phyloP scores from a whole-genome alignment of 306 rosid genomes.

The Gleditsia sinensis region DNA sequence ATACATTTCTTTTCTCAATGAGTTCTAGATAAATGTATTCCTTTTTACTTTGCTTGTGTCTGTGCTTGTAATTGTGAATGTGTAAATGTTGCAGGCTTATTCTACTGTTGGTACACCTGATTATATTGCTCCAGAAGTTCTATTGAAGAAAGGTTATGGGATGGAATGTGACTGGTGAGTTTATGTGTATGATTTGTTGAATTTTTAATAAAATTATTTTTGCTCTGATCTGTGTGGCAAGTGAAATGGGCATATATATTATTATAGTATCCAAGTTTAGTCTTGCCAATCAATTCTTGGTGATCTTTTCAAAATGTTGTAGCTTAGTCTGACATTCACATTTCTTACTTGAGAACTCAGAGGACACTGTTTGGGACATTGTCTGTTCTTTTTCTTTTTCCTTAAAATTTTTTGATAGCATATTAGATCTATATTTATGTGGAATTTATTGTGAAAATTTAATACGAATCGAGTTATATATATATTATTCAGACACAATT shows the following conservation, averaged over 20 bases:
- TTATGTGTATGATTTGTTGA: constrained; percentile 5
- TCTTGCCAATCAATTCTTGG: constrained; percentile 26
- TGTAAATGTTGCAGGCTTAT: constrained; percentile 77
- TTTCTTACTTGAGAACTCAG: constrained; percentile 1
- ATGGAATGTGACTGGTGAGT: constrained; percentile 99
- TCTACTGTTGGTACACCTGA: constrained; percentile 99
- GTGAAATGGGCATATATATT: constrained; percentile 3
- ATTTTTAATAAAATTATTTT: not conserved
- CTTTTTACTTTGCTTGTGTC: not conserved
- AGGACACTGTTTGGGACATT: not conserved
- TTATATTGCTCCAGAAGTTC: constrained; percentile 99
- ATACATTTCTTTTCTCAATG: not conserved
- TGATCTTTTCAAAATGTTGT: constrained; percentile 27
- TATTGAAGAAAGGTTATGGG: constrained; percentile 93
- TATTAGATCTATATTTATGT: constrained; percentile 22
- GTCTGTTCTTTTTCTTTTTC: not conserved
- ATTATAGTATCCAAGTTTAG: constrained; percentile 6
- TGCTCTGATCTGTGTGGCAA: not conserved
- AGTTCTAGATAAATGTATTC: not conserved
- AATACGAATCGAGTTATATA: not conserved
- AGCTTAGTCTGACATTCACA: constrained; percentile 5
- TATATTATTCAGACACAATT: constrained; percentile 24
- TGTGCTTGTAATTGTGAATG: constrained; percentile 30
- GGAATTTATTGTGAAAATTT: constrained; percentile 4
- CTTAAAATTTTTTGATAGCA: not conserved